phyloP scores from a whole-genome alignment of 2,329 filamentous ascomycete species.

The Fusarium sp. region DNA sequence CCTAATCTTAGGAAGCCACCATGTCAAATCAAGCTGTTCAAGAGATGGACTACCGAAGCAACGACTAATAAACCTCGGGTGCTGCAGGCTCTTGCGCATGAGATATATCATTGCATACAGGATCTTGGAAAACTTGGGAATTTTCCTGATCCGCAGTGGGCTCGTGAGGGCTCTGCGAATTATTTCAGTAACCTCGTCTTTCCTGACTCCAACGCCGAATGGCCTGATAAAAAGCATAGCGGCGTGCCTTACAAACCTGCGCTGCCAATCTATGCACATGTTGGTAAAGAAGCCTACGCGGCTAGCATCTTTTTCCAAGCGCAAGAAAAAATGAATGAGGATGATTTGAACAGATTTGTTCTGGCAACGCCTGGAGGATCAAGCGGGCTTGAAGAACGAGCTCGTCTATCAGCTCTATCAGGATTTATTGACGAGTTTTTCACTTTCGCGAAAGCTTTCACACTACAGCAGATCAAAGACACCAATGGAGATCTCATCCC shows the following conservation, averaged over 20 bases:
- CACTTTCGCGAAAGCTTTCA: constrained; percentile 4
- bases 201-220: constrained; percentile 12
- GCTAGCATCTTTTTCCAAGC: constrained; percentile 23
- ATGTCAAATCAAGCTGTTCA: constrained; percentile 11
- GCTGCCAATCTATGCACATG: constrained; percentile 20
- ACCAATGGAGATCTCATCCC: constrained; percentile 8
- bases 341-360: constrained; percentile 6
- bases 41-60: constrained; percentile 10
- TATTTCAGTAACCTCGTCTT: constrained; percentile 30
- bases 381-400: background rate
- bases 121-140: background rate
- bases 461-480: constrained; percentile 13
- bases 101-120: constrained; percentile 31
- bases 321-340: background rate
- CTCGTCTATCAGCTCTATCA: constrained; percentile 2
- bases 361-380: background rate
- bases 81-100: constrained; percentile 16
- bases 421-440: constrained; percentile 3
- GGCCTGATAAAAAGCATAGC: constrained; percentile 6
- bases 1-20: background rate
- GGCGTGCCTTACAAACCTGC: constrained; percentile 8
- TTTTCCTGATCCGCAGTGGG: background rate
- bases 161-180: constrained; percentile 22
- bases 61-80: background rate
- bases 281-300: background rate